phyloP scores from a whole-genome alignment of 1,139 yeast species.

The Yamadazyma trypodendri region DNA sequence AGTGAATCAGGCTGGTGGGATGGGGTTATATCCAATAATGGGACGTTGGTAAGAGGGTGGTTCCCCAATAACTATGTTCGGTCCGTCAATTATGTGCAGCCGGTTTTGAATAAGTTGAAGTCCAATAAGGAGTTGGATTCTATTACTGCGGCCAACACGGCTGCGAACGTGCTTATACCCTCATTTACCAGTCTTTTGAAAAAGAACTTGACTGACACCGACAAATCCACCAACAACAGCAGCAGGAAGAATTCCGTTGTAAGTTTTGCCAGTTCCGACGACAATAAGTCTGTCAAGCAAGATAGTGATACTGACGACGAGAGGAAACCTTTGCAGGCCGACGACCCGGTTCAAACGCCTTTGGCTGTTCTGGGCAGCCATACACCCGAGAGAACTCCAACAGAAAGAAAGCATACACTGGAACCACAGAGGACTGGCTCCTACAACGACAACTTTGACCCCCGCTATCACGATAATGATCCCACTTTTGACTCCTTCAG shows the following conservation, averaged over 20 bases:
- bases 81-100: slow-evolving; percentile 48
- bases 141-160: slow-evolving; percentile 50
- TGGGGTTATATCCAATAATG: slow-evolving; percentile 47
- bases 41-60: slow-evolving; percentile 65
- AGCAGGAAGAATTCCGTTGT: slow-evolving; percentile 49
- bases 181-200: slow-evolving; percentile 42
- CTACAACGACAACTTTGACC: neutral
- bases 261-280: slow-evolving; percentile 46
- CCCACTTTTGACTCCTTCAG: slow-evolving; percentile 12
- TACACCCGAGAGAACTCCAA: neutral
- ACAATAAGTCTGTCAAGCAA: slow-evolving; percentile 3
- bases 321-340: neutral
- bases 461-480: slow-evolving; percentile 7
- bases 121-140: slow-evolving; percentile 44
- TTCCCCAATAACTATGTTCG: slow-evolving; percentile 64
- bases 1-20: slow-evolving; percentile 76
- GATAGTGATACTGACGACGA: slow-evolving; percentile 1
- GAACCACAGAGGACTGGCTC: neutral
- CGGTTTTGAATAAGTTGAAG: slow-evolving; percentile 40
- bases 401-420: too few species aligned
- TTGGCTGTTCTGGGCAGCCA: too few species aligned
- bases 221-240: slow-evolving; percentile 29
- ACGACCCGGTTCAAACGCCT: too few species aligned
- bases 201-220: slow-evolving; percentile 34
- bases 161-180: slow-evolving; percentile 49